Conservation (phyloP, 2,329 filamentous ascomycete species). For the Setomelanomma holmii region DNA sequence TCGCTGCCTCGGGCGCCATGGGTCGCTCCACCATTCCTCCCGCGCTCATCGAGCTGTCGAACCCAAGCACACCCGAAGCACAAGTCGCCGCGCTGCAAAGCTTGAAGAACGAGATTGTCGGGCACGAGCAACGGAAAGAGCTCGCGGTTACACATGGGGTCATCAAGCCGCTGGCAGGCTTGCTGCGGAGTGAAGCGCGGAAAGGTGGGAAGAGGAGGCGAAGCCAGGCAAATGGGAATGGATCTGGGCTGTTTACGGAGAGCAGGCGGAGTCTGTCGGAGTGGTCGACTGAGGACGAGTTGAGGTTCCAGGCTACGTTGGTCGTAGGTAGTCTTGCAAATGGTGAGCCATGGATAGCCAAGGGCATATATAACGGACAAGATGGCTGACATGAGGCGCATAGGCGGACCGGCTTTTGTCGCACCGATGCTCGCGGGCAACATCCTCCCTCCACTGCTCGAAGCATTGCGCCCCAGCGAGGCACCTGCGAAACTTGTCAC, state of each 20-base stretch:
- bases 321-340: slow-evolving; percentile 85
- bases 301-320: slow-evolving; percentile 79
- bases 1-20: slow-evolving; percentile 29
- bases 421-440: slow-evolving; percentile 73
- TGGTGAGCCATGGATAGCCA: slow-evolving; percentile 60
- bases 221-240: slow-evolving; percentile 41
- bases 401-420: slow-evolving; percentile 82
- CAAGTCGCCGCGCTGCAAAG: slow-evolving; percentile 67
- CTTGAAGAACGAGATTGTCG: slow-evolving; percentile 89
- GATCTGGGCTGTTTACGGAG: slow-evolving; percentile 14
- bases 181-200: slow-evolving; percentile 56
- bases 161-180: slow-evolving; percentile 65
- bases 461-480: slow-evolving; percentile 70
- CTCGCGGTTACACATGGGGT: slow-evolving; percentile 75
- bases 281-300: slow-evolving; percentile 69
- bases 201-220: slow-evolving; percentile 56
- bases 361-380: neutral
- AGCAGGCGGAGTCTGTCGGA: slow-evolving; percentile 21
- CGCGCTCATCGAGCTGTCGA: slow-evolving; percentile 48
- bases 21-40: slow-evolving; percentile 45
- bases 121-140: slow-evolving; percentile 87
- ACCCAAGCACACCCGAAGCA: slow-evolving; percentile 46
- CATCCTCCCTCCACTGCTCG: slow-evolving; percentile 73
- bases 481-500: slow-evolving; percentile 72
- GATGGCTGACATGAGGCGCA: slow-evolving; percentile 23